Conservation (phyloP, 2,329 filamentous ascomycete genomes). For the Penicillium sp. region DNA sequence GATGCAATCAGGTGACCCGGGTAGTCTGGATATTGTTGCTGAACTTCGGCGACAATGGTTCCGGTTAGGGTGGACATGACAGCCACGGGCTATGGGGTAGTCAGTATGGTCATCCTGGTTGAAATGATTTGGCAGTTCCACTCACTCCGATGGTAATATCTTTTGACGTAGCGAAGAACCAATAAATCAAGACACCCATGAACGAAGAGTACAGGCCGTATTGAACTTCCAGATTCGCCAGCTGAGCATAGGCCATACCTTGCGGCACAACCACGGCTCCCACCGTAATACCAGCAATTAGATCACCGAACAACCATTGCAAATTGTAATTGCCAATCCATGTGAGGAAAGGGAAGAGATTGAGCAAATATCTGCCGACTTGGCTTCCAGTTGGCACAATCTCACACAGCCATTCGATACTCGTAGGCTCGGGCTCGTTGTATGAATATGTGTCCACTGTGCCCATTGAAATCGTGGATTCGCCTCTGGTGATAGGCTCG, state of each 20-base stretch:
- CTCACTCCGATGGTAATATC: slow-evolving; percentile 72
- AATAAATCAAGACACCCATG: slow-evolving; percentile 91
- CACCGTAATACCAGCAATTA: slow-evolving; percentile 79
- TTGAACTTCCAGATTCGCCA: slow-evolving; percentile 74
- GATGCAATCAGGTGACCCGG: slow-evolving; percentile 67
- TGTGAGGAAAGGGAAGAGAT: slow-evolving; percentile 79
- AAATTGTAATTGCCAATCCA: slow-evolving; percentile 89
- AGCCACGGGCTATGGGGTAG: slow-evolving; percentile 70
- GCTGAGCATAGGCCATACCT: slow-evolving; percentile 87
- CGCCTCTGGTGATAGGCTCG: slow-evolving; percentile 68
- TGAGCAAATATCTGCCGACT: slow-evolving; percentile 59
- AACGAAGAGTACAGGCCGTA: slow-evolving; percentile 94
- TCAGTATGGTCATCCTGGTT: background rate
- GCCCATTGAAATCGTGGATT: slow-evolving; percentile 71
- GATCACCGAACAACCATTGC: slow-evolving; percentile 82
- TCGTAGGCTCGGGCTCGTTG: slow-evolving; percentile 75
- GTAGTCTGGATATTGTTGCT: slow-evolving; percentile 53
- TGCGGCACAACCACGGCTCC: slow-evolving; percentile 87
- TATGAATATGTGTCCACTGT: slow-evolving; percentile 77
- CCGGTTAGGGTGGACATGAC: slow-evolving; percentile 92
- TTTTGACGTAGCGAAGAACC: slow-evolving; percentile 97
- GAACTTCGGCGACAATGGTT: slow-evolving; percentile 67
- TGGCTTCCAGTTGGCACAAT: slow-evolving; percentile 58
- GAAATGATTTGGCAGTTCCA: slow-evolving; percentile 2
- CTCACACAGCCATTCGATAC: slow-evolving; percentile 65